Base-by-base conservation (phyloP, 2,329 filamentous ascomycete genomes). In the Aspergillaceae sp. region DNA sequence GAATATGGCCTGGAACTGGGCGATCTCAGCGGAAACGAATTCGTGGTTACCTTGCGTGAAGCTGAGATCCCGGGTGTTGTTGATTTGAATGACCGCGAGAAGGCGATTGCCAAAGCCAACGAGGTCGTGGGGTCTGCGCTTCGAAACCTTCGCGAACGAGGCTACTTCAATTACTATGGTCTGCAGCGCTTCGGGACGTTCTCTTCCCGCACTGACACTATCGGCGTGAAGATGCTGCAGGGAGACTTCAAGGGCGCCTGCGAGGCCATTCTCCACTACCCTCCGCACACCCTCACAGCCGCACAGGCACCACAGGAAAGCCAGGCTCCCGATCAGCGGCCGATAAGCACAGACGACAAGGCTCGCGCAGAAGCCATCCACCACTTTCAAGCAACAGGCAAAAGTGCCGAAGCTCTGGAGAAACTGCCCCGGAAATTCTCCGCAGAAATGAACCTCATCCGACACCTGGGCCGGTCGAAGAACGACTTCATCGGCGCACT, bases 91-190 rank as follows among this genome's bases (percentile, higher is more conserved):
- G 49, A 70, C 34, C 73, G 82, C 7, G 73, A 74, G 46, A 65
- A 74, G 29, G 58, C 62, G 2, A 9, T 74, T 61, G 46, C 64
- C 68, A 53, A 67, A 63, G 56, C 67, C 63, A 59, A 70, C 64
- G 44, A 64, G 44, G 48, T 66, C 44, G 87, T 51, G 61, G 75
- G 50, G 60, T 73, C 50, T 75, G 59, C 87, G 1, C 71, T 95
- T 43, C 71, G 77, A 37, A 79, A 83, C 51, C 79, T 97, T 54
- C 74, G 77, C 45, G 70, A 80, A 38, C 77, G 83, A 40, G 92
- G 92, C 2, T 98, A 94, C 73, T 83, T 98, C 68, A 98, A 98
- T 69, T 98, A 97, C 71, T 98, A 90, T 61, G 92, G 92, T 6
- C 80, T 97, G n/a, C 92, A 98, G 69, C 83, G 92, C 27, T 98